Base-by-base conservation (phyloP, 805 yeast genomes). In the Blastobotrys peoriensis region DNA sequence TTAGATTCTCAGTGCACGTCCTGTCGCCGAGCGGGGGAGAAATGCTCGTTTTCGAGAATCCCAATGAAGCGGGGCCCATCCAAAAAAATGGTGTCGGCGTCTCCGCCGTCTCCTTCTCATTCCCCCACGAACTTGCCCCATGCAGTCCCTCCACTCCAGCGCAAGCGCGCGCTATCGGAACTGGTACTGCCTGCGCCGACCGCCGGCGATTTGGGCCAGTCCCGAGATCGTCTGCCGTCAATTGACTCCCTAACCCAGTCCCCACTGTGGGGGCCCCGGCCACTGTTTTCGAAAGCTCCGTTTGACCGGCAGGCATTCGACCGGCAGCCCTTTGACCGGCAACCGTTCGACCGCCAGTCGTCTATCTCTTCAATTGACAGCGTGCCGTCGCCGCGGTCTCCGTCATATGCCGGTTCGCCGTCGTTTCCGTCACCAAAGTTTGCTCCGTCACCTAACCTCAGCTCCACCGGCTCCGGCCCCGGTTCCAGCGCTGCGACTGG, bases 31-130 rank as follows among this genome's bases (percentile, higher is more conserved):
- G 67, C 71, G 36, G 70, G 70, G 51, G 79, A 74, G 22, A 62
- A 60, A 21, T 78, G 84, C 61, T 66, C 78, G 5, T 78, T 78
- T 53, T 68, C 75, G 19, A 66, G 83, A 27, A 64, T 74, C 20
- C 84, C 83, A 21, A 63, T 78, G 57, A 78, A 79, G 51, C 64
- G 84, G 43, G 84, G 84, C 1, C 84, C 84, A 2, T 68, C 79
- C 1, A 78, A 76, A 53, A 78, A 81, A 21, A 70, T 67, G 10
- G 42, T 39, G 36, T 10, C 36, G 15, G 6, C 21, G 18, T n/a
- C 18, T 25, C 35, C 36, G 36, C 18, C 9, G 17, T 33, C 36
- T 6, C 36, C 18, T 8, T 16, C 36, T n/a, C 36, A 33, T 6
- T n/a, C 36, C 35, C 21, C 45, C 34, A 3, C 35, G 41, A 19